Evolutionary conservation across 2,329 filamentous ascomycete genomes (phyloP).

Genomic region (Alternaria brassicicola): DNA sequence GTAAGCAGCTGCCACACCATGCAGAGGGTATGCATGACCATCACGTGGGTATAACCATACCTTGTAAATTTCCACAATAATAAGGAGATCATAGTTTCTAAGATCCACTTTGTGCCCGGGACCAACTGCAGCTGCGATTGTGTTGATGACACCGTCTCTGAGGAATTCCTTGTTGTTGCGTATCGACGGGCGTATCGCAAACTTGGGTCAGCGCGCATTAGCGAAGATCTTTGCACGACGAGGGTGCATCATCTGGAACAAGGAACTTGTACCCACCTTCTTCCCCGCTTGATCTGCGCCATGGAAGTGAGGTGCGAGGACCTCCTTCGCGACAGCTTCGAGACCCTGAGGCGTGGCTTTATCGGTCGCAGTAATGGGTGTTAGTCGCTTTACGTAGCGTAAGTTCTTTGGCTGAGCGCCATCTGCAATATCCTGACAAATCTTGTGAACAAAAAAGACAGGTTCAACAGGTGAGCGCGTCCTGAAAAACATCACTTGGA

Average conservation of each 20-base stretch:
- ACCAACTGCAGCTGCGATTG: slow-evolving; percentile 69
- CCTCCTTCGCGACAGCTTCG: slow-evolving; percentile 66
- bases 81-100: slow-evolving; percentile 76
- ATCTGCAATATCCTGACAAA: slow-evolving; percentile 63
- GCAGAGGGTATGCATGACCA: slow-evolving; percentile 7
- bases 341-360: slow-evolving; percentile 74
- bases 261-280: slow-evolving; percentile 54
- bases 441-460: slow-evolving; percentile 63
- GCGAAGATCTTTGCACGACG: slow-evolving; percentile 17
- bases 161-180: slow-evolving; percentile 74
- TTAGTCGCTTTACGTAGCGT: slow-evolving; percentile 65
- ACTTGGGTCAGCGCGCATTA: slow-evolving; percentile 58
- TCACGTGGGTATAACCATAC: slow-evolving; percentile 58
- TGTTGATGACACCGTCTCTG: slow-evolving; percentile 72
- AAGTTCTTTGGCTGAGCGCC: slow-evolving; percentile 60
- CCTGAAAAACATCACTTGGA: slow-evolving; percentile 63
- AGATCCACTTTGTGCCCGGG: slow-evolving; percentile 76
- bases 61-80: slow-evolving; percentile 81
- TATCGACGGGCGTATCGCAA: slow-evolving; percentile 81
- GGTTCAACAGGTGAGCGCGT: slow-evolving; percentile 63
- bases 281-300: slow-evolving; percentile 54
- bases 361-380: slow-evolving; percentile 63
- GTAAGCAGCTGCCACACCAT: slow-evolving; percentile 25
- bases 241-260: slow-evolving; percentile 13
- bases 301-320: slow-evolving; percentile 70